Percentiles rank a stretch among this genome's conserved stretches.
Evolutionary conservation across 164 flowering plant genomes (phyloP).

Genomic region (Cinnamomum micranthum): DNA sequence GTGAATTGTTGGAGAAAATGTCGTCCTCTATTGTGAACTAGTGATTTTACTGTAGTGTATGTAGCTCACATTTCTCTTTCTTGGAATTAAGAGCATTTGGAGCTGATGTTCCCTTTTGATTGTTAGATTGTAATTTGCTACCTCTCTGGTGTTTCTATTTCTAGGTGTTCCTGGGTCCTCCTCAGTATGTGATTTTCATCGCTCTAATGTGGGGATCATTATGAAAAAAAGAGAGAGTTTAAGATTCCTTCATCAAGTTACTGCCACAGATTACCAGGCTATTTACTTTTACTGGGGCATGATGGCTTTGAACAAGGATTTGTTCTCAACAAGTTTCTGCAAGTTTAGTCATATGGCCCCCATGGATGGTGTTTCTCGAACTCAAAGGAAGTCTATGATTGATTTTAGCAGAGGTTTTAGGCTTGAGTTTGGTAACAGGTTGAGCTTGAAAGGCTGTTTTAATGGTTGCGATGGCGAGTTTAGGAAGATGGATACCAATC

Average conservation of each 20-base stretch:
- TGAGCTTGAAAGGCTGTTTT: conserved; percentile 27
- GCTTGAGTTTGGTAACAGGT: conserved; percentile 8
- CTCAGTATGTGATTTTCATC: background rate
- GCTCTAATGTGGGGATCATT: conserved; percentile 21
- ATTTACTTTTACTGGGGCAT: conserved; percentile 4
- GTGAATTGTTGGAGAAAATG: background rate
- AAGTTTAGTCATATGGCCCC: conserved; percentile 4
- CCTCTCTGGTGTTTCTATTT: background rate
- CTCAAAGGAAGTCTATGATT: conserved; percentile 1
- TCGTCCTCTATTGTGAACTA: background rate
- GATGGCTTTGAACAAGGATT: conserved; percentile 21
- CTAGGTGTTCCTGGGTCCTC: background rate
- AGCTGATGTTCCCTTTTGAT: background rate
- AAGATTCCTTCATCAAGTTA: conserved; percentile 11
- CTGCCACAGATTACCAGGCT: conserved; percentile 7
- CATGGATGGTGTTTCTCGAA: conserved; percentile 1
- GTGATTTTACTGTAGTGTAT: background rate
- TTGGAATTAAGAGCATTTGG: background rate
- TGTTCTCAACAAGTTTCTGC: conserved; percentile 6
- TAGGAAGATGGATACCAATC: conserved; percentile 4
- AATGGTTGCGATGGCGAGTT: conserved; percentile 9
- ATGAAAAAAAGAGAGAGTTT: conserved; percentile 30
- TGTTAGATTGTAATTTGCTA: background rate
- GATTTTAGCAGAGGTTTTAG: conserved; percentile 6
- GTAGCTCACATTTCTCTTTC: background rate